Conservation (phyloP, 805 yeast species). For the Babjeviella inositovora region DNA sequence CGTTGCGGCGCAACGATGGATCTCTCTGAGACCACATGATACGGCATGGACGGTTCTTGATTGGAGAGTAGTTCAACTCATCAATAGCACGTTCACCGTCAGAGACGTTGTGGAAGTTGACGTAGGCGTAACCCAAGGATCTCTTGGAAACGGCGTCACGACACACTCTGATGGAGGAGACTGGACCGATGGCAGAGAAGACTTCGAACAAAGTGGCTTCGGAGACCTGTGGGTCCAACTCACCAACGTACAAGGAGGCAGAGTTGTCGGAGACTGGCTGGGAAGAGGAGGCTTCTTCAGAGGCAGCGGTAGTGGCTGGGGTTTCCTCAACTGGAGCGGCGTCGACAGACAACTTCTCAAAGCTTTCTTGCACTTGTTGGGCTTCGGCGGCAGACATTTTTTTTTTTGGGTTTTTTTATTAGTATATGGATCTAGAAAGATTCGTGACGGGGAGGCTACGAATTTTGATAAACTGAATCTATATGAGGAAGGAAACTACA, state of each 20-base stretch:
- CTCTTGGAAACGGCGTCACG: conserved; percentile 96
- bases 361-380: conserved; percentile 25
- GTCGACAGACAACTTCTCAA: conserved; percentile 29
- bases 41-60: conserved; percentile 95
- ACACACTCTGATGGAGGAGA: conserved; percentile 94
- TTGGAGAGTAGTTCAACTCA: conserved; percentile 83
- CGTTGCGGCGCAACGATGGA: conserved; percentile 86
- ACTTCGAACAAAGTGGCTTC: conserved; percentile 92
- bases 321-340: conserved; percentile 8
- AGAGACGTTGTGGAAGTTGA: conserved; percentile 76
- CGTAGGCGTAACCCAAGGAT: conserved; percentile 96
- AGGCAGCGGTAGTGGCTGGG: conserved; percentile 9
- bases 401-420: conserved; percentile 4
- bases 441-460: too few relatives aligned
- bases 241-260: conserved; percentile 94
- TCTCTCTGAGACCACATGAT: conserved; percentile 99
- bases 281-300: conserved; percentile 12
- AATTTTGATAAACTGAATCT: too few relatives aligned
- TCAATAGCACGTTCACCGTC: conserved; percentile 93
- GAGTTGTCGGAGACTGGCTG: conserved; percentile 35
- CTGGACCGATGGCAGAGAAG: conserved; percentile 90
- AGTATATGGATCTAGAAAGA: too few relatives aligned
- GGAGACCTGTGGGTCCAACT: conserved; percentile 79
- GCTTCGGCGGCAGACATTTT: conserved; percentile 19
- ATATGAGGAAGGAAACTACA: too few relatives aligned